Evolutionary conservation across 1,284 basidiomycete species (phyloP).

Genomic region (Sanghuangporus sanghuang): DNA sequence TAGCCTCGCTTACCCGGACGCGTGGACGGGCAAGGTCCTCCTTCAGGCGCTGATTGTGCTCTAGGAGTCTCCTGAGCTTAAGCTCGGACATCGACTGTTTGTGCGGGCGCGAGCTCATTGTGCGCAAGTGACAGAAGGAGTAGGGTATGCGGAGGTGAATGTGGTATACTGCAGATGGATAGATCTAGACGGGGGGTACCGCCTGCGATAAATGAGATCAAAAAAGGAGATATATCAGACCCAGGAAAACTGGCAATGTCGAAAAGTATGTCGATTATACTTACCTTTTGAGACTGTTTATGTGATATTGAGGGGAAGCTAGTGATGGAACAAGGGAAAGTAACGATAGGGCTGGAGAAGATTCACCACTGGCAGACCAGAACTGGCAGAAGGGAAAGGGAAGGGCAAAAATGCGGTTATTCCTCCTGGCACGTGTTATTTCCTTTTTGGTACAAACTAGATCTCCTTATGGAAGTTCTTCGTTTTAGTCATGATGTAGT

Average conservation of each 20-base stretch:
- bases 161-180: neutral
- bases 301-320: neutral
- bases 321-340: neutral
- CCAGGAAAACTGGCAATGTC: neutral
- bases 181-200: neutral
- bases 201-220: neutral
- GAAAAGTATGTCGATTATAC: neutral
- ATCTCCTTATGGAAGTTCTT: too few species aligned
- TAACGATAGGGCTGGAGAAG: neutral
- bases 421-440: neutral
- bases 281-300: neutral
- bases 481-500: too few species aligned
- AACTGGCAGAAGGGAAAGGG: neutral
- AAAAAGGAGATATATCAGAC: neutral
- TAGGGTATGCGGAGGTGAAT: neutral
- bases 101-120: constrained; percentile 37
- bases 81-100: constrained; percentile 94
- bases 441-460: neutral
- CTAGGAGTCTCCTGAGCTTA: constrained; percentile 86
- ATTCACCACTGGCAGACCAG: neutral
- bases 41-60: constrained; percentile 88
- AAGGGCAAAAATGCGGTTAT: neutral
- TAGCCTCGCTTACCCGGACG: constrained; percentile 88
- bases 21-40: constrained; percentile 89
- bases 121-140: neutral